phyloP scores from a whole-genome alignment of 352 stramenopile genomes.

The Phytophthora nicotianae region DNA sequence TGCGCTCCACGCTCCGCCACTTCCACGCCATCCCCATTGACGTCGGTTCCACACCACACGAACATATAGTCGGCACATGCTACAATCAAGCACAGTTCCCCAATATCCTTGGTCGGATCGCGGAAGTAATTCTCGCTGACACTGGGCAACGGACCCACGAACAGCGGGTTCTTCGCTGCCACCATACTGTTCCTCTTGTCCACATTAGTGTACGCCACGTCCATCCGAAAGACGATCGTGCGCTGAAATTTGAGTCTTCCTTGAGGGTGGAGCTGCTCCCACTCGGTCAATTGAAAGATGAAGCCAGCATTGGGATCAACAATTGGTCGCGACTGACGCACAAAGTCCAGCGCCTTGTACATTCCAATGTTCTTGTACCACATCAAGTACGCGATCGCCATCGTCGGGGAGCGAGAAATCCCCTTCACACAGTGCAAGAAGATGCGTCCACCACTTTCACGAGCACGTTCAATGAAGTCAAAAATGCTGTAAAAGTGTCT shows the following conservation, averaged over 20 bases:
- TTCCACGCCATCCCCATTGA: slow-evolving; percentile 55
- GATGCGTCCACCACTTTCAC: slow-evolving; percentile 67
- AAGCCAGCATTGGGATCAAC: slow-evolving; percentile 89
- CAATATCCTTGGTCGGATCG: slow-evolving; percentile 58
- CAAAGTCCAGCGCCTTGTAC: slow-evolving; percentile 82
- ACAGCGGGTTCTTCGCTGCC: slow-evolving; percentile 49
- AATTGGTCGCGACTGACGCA: slow-evolving; percentile 71
- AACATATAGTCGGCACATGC: slow-evolving; percentile 78
- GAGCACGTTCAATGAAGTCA: slow-evolving; percentile 87
- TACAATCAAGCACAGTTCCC: slow-evolving; percentile 71
- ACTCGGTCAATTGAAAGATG: slow-evolving; percentile 90
- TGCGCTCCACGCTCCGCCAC: slow-evolving; percentile 61
- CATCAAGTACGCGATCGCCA: slow-evolving; percentile 91
- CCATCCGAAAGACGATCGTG: slow-evolving; percentile 72
- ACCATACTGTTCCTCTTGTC: slow-evolving; percentile 33
- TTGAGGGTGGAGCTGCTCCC: slow-evolving; percentile 72
- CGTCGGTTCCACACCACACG: slow-evolving; percentile 78
- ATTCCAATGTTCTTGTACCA: slow-evolving; percentile 85
- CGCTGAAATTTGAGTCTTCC: slow-evolving; percentile 56
- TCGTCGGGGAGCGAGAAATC: slow-evolving; percentile 87
- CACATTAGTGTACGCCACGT: slow-evolving; percentile 47
- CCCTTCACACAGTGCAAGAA: slow-evolving; percentile 91
- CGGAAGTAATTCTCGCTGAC: slow-evolving; percentile 62
- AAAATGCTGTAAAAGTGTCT: slow-evolving; percentile 90
- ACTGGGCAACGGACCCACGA: slow-evolving; percentile 59